phyloP scores from a whole-genome alignment of 495 filamentous ascomycete species.

The Polyplosphaeria fusca region DNA sequence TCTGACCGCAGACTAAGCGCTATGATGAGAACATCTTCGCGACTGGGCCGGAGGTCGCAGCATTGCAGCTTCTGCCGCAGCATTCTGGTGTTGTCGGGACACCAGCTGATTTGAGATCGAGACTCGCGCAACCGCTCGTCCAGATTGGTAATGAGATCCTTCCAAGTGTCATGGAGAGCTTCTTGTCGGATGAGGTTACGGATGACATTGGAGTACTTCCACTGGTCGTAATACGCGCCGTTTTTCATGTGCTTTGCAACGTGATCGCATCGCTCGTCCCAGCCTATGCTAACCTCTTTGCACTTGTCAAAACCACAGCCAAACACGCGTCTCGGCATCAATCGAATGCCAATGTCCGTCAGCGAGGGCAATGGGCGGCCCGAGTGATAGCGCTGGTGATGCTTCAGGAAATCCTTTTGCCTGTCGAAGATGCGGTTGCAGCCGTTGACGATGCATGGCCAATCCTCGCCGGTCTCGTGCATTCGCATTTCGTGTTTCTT shows the following conservation, averaged over 20 bases:
- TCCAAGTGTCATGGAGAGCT: conserved; percentile 27
- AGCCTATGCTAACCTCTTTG: conserved; percentile 28
- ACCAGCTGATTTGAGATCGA: conserved; percentile 30
- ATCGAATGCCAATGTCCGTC: conserved; percentile 20
- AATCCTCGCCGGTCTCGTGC: conserved; percentile 31
- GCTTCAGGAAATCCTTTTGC: conserved; percentile 30
- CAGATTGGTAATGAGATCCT: conserved; percentile 17
- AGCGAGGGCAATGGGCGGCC: conserved; percentile 21
- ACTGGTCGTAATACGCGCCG: conserved; percentile 19
- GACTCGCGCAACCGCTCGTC: conserved; percentile 18
- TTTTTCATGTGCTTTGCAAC: conserved; percentile 33
- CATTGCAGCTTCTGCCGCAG: conserved; percentile 33
- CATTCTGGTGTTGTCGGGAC: conserved; percentile 22
- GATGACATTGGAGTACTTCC: conserved; percentile 33
- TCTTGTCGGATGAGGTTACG: conserved; percentile 34
- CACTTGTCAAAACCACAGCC: conserved; percentile 32
- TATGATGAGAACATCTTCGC: conserved; percentile 25
- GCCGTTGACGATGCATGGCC: conserved; percentile 23
- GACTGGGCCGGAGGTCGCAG: conserved; percentile 24
- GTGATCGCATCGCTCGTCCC: conserved; percentile 34
- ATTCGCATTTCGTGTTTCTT: conserved; percentile 31
- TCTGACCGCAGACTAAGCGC: conserved; percentile 27
- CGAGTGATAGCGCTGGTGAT: conserved; percentile 22
- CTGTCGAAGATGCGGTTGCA: conserved; percentile 22
- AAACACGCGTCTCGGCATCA: conserved; percentile 24